A percentile compares a stretch with the other conserved stretches of the same genome.
Conservation (phyloP, 2,329 filamentous ascomycete genomes). For the Aurifilum marmelostoma region DNA sequence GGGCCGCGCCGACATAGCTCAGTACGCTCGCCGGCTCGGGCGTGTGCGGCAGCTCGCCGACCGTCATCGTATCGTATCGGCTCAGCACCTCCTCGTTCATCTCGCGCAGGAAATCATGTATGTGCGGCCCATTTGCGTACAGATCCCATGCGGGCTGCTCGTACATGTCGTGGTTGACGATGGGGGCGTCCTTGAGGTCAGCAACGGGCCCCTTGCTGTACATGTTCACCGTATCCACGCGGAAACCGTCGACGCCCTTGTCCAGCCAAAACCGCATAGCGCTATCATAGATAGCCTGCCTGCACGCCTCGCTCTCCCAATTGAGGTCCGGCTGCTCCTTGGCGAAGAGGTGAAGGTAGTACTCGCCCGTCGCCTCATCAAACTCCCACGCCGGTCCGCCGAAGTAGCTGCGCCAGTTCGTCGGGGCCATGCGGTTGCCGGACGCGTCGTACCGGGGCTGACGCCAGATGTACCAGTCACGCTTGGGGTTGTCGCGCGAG, state of each 20-base stretch:
- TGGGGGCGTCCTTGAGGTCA: slow-evolving; percentile 60
- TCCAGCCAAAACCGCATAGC: slow-evolving; percentile 81
- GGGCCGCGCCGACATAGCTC: slow-evolving; percentile 60
- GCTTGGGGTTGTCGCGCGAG: slow-evolving; percentile 63
- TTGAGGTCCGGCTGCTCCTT: slow-evolving; percentile 83
- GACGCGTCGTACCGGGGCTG: slow-evolving; percentile 46
- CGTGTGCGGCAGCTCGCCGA: slow-evolving; percentile 70
- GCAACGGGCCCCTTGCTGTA: slow-evolving; percentile 59
- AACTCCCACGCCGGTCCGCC: slow-evolving; percentile 69
- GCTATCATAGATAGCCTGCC: slow-evolving; percentile 70
- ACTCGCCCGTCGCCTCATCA: slow-evolving; percentile 73
- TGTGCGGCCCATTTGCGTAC: slow-evolving; percentile 69
- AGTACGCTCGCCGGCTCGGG: slow-evolving; percentile 61
- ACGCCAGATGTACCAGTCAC: slow-evolving; percentile 70
- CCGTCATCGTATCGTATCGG: slow-evolving; percentile 68
- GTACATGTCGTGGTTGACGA: slow-evolving; percentile 49
- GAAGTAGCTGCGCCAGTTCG: slow-evolving; percentile 73
- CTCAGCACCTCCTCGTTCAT: slow-evolving; percentile 63
- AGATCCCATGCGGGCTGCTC: slow-evolving; percentile 59
- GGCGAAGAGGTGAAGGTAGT: slow-evolving; percentile 77
- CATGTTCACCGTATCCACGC: slow-evolving; percentile 76
- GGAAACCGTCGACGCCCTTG: slow-evolving; percentile 72
- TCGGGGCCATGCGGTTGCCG: slow-evolving; percentile 69
- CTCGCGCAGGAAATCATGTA: slow-evolving; percentile 69
- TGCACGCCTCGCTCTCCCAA: slow-evolving; percentile 73